Conservation (phyloP, 768 basidiomycete species). For the Leccinellum rugosiceps region DNA sequence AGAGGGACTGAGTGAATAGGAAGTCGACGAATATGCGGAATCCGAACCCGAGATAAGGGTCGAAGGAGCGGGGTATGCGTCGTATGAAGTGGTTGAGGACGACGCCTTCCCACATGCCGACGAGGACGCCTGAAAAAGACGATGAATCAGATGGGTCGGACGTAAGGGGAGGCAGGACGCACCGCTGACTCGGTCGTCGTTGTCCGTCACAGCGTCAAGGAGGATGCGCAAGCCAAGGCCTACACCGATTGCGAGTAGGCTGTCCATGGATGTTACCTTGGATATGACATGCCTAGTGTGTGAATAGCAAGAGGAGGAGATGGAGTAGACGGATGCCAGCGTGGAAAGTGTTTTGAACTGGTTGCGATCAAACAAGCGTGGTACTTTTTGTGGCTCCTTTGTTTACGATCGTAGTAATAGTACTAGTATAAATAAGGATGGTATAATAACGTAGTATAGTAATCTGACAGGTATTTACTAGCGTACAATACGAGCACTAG, state of each 20-base stretch:
- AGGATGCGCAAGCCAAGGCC: conserved; percentile 66
- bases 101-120: conserved; percentile 79
- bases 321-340: conserved; percentile 31
- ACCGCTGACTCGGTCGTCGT: conserved; percentile 32
- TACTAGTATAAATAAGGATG: too few species aligned
- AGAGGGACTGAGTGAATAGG: conserved; percentile 55
- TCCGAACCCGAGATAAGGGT: conserved; percentile 66
- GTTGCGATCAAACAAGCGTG: conserved; percentile 4
- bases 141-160: not conserved
- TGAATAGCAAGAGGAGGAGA: conserved; percentile 23
- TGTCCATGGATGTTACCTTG: conserved; percentile 54
- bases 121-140: conserved; percentile 51
- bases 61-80: conserved; percentile 60
- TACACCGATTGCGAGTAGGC: conserved; percentile 61
- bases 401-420: too few species aligned
- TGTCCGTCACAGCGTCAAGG: conserved; percentile 45
- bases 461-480: too few species aligned
- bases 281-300: conserved; percentile 29
- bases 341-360: conserved; percentile 8
- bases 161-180: conserved; percentile 1
- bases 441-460: too few species aligned
- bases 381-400: too few species aligned
- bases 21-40: conserved; percentile 74
- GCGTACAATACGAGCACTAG: not conserved
- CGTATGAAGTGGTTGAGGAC: conserved; percentile 69